Evolutionary conservation across 768 basidiomycete genomes (phyloP).

Genomic region (Pulveroboletus sp.): DNA sequence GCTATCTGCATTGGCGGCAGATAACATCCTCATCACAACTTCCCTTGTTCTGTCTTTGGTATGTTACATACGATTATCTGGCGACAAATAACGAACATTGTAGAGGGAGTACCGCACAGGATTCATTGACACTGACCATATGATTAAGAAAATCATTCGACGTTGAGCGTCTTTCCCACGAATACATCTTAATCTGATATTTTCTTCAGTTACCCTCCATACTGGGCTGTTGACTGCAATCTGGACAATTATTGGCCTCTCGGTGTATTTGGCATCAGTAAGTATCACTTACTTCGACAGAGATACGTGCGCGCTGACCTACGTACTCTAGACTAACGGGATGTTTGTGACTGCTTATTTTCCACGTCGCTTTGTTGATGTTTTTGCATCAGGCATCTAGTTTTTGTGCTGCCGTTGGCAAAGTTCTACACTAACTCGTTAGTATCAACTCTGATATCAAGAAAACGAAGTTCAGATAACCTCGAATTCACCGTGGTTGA

Average conservation of each 20-base stretch:
- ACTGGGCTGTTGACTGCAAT: constrained; percentile 39
- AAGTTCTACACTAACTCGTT: constrained; percentile 37
- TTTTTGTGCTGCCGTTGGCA: constrained; percentile 32
- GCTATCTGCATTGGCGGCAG: constrained; percentile 43
- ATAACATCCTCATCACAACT: constrained; percentile 47
- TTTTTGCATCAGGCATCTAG: constrained; percentile 19
- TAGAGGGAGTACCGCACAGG: constrained; percentile 38
- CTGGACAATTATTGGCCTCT: constrained; percentile 33
- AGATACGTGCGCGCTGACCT: constrained; percentile 1
- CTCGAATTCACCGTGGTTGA: constrained; percentile 25
- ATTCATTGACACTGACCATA: constrained; percentile 35
- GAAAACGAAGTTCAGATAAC: constrained; percentile 17
- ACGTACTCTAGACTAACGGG: constrained; percentile 17
- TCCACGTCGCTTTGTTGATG: neutral
- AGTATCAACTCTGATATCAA: constrained; percentile 33
- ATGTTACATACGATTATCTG: constrained; percentile 7
- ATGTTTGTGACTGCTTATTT: constrained; percentile 5
- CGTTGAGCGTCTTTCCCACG: constrained; percentile 12
- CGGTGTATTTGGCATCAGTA: constrained; percentile 25
- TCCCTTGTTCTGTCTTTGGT: constrained; percentile 44
- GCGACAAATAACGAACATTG: neutral
- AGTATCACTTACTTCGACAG: neutral
- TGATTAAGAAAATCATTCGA: constrained; percentile 36
- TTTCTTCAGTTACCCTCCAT: constrained; percentile 36
- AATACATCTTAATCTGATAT: neutral